Evolutionary conservation across 2,329 filamentous ascomycete genomes (phyloP), one percentile per base, ranked within the genome.

Genomic region (Beauveria australis): DNA sequence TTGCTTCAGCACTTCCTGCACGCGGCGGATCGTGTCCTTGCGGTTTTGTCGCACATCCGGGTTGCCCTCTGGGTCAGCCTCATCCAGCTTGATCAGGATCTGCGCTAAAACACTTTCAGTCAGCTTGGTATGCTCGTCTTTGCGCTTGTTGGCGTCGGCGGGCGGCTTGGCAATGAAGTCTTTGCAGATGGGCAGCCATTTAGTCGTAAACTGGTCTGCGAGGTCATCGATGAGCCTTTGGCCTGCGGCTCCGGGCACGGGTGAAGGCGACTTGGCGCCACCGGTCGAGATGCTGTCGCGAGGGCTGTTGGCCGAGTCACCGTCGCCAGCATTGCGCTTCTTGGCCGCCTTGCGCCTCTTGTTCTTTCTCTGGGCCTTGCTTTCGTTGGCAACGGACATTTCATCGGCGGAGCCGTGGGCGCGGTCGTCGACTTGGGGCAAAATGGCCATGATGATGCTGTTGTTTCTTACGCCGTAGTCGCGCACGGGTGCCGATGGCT

Each of bases 41-140:
- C 90, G 78, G 70, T 78, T 82, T 14, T 79, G 74, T 63, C 89
- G 79, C 28, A 88, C 84, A 14, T 87, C 84, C 10, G 76, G 71
- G 65, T 89, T 84, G 5, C 88, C 89, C 53, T 88, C 86, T 0
- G 86, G 87, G 66, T 93, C 89, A 3, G 93, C 84, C 24, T 81
- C 86, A 70, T 94, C 90, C 44, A 91, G 73, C 75, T 92, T 93
- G 64, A 94, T 74, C 43, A 93, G 69, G 2, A 92, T 84, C 66
- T 92, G 88, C 63, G 87, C 84, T 78, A 94, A 78, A 44, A 92
- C 81, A 5, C 87, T 89, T 76, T 94, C 90, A 4, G 84, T 86
- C 19, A 94, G 72, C 70, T 83, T 87, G 70, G 88, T 86, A 71
- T 93, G 87, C 68, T 92, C 88, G 40, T 91, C 89, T 16, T 82